Percentiles rank a stretch among this genome's conserved stretches.
Conservation (phyloP, 768 basidiomycete species). For the Dacryopinax spathularia region DNA sequence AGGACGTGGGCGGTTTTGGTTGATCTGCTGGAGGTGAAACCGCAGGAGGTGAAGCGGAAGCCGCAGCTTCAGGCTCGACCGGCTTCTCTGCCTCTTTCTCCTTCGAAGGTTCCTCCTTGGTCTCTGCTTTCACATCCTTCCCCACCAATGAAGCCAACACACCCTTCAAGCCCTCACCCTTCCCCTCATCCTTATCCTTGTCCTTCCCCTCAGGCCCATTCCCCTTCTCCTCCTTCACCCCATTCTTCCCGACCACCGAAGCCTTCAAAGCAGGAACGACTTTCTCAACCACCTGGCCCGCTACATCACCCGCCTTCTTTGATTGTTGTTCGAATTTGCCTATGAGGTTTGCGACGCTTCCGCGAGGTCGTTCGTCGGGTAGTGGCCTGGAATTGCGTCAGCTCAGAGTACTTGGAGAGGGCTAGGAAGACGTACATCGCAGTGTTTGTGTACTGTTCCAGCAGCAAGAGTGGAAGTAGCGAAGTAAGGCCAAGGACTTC, state of each 20-base stretch:
- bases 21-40: conserved; percentile 16
- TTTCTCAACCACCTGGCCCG: conserved; percentile 46
- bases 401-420: not conserved
- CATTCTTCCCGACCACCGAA: not conserved
- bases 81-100: not conserved
- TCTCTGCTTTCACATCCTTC: conserved; percentile 21
- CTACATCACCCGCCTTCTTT: conserved; percentile 40
- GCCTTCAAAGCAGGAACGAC: not conserved
- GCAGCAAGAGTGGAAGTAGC: too few species aligned
- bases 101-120: not conserved
- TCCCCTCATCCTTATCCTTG: not conserved
- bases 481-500: too few species aligned
- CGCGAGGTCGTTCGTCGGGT: conserved; percentile 76
- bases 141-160: conserved; percentile 36
- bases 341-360: conserved; percentile 80
- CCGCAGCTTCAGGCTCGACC: conserved; percentile 11
- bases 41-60: conserved; percentile 15
- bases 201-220: conserved; percentile 5
- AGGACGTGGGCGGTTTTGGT: conserved; percentile 5
- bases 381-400: conserved; percentile 33
- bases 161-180: conserved; percentile 45
- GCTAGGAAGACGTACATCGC: not conserved
- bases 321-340: conserved; percentile 74
- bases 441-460: not conserved
- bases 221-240: not conserved